phyloP scores from a whole-genome alignment of 345 rosid genomes.

The Eucalyptus rudis region DNA sequence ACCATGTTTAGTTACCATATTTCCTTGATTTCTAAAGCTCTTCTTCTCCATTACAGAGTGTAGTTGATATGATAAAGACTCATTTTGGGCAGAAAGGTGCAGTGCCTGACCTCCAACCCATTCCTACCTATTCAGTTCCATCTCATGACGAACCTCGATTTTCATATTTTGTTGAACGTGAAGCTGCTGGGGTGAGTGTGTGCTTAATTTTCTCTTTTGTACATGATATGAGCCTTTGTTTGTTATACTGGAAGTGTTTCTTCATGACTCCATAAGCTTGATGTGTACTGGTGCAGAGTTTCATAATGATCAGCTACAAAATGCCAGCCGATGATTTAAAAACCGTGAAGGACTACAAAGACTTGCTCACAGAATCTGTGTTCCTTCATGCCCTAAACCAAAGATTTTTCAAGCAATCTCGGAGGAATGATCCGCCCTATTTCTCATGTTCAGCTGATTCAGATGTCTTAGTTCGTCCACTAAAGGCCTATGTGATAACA shows the following conservation, averaged over 20 bases:
- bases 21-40: background rate
- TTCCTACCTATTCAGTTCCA: slow-evolving; percentile 64
- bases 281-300: slow-evolving; percentile 29
- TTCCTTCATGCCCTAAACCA: slow-evolving; percentile 74
- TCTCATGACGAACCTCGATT: slow-evolving; percentile 65
- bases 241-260: background rate
- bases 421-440: slow-evolving; percentile 68
- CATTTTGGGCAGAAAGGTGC: slow-evolving; percentile 57
- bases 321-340: slow-evolving; percentile 53
- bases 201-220: background rate
- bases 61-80: slow-evolving; percentile 67
- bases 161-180: slow-evolving; percentile 82
- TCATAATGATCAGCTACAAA: slow-evolving; percentile 83
- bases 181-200: slow-evolving; percentile 82
- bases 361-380: slow-evolving; percentile 76
- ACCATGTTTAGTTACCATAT: background rate
- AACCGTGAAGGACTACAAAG: slow-evolving; percentile 70
- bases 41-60: slow-evolving; percentile 25
- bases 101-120: slow-evolving; percentile 19
- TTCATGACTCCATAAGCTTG: background rate
- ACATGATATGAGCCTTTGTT: background rate
- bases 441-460: slow-evolving; percentile 88
- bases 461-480: slow-evolving; percentile 59
- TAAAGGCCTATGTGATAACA: slow-evolving; percentile 72
- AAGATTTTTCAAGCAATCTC: slow-evolving; percentile 78